Base-by-base conservation (phyloP, 1,284 basidiomycete species). In the Microbotryum saponariae region DNA sequence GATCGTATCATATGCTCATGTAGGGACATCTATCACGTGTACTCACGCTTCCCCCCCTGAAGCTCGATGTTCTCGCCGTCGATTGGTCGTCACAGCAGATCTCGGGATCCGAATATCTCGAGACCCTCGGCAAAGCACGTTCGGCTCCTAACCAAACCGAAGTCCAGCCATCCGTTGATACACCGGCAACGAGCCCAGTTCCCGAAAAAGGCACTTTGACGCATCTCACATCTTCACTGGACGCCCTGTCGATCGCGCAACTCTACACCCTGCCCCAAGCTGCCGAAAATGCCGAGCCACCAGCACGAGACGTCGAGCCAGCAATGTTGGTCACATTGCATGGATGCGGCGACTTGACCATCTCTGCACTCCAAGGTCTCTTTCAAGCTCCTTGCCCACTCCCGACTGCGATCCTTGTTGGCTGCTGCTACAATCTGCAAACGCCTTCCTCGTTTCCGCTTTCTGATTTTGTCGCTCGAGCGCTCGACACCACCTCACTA, bases 361-460 rank as follows among this genome's bases (percentile, higher is more conserved):
- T 61, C 9, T 61, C 54, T 18, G 56, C 67, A 7, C 47, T 69
- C 16, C 47, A 57, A 18, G 67, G 65, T 1, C 66, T 69, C 31
- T 14, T 31, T 16, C 37, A 20, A 12, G 57, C 56, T 6, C 27
- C 48, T 50, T 10, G 3, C 20, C 5, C 23, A 4, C 18, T 25
- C 21, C n/a, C 33, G 31, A 14, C 45, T 1, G 58, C 62, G 4
- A 48, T 69, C 21, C 51, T 58, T 6, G 62, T 66, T 23, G 67
- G 67, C 2, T 69, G 67, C 53, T 69, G 67, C 56, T 69, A 69
- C 62, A 69, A 69, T 54, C 23, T 69, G 10, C 56, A 55, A 29
- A 65, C 64, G 3, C 61, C 64, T 3, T 50, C 46, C 2, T 47
- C 33, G n/a, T 69, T 59, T 44, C 67, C 62, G 4, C 51, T 59